Base-by-base conservation (phyloP, 495 filamentous ascomycete genomes). In the Neurospora sp. region DNA sequence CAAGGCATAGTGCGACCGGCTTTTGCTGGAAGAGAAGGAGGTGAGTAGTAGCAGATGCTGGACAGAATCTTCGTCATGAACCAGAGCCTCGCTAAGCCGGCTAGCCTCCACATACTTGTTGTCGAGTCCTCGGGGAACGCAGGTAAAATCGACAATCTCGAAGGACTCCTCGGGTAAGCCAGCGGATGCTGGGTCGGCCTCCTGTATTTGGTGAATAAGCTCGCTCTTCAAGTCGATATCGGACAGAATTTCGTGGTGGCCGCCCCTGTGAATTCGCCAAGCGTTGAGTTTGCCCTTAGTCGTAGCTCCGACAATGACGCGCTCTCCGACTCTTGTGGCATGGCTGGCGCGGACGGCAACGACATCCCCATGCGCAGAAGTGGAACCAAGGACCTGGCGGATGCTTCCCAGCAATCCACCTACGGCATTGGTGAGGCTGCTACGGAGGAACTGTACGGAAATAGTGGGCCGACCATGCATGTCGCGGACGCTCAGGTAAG, bases 181-280 rank as follows among this genome's bases (percentile, higher is more conserved):
- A 20, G 66, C 71, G 44, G 74, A 75, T 9, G 73, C 27, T 4
- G 73, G 76, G 69, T 84, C 82, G 35, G 77, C 76, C 27, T 79
- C 74, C 31, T 78, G 78, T 38, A 86, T 59, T 44, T 79, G 80
- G 18, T 75, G 76, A 20, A 83, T 66, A 27, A 85, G 76, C 7
- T 75, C 70, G 31, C 79, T 81, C 44, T 81, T 80, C 27, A 82
- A 71, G 71, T 86, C 84, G 14, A 81, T 75, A 42, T 89, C 87
- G 39, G 85, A 79, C 0, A 90, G 77, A 18, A 84, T 77, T 69
- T 89, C 88, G 73, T 87, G 84, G 46, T 85, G 91, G 38, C 94
- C 94, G 42, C 92, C 91, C 80, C 94, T 91, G 77, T 93, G 93
- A 5, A 97, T 86, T 78, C 92, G 91, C 96, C 96, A 99, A 12